These are phyloP conservation scores for Ceratocystiopsis minuta DNA, from an alignment of 2,329 filamentous ascomycete genomes.

Conservation along the genomic window DNA sequence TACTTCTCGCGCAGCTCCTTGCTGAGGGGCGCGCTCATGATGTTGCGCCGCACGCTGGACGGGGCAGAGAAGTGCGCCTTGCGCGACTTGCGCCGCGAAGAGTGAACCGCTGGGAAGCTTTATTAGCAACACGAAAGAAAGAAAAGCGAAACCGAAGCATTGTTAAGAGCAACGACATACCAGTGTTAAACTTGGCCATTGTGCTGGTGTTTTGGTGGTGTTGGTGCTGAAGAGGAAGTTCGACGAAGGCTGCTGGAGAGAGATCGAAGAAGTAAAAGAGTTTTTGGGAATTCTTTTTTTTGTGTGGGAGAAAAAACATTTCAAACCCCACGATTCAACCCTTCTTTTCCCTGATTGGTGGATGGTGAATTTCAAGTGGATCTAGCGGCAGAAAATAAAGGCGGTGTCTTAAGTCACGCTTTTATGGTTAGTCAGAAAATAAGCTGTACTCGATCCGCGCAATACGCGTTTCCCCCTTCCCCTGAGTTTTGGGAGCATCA, in stretches of 20 bases:
- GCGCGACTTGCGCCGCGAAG: conserved; percentile 95
- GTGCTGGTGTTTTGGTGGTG: conserved; percentile 4
- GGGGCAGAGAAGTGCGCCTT: conserved; percentile 96
- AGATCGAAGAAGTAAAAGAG: conserved; percentile 1
- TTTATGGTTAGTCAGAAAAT: too few species aligned
- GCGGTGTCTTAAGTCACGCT: neutral
- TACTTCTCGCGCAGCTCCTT: conserved; percentile 99
- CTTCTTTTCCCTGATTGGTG: conserved; percentile 1
- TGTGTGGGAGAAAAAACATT: conserved; percentile 1
- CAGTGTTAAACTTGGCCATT: conserved; percentile 9
- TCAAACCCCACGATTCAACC: conserved; percentile 2
- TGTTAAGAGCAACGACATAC: conserved; percentile 6
- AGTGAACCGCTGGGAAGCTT: conserved; percentile 38
- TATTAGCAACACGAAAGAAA: conserved; percentile 8
- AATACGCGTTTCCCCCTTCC: too few species aligned
- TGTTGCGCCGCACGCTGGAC: conserved; percentile 81
- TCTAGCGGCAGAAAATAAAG: conserved; percentile 2
- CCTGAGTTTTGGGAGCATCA: too few species aligned
- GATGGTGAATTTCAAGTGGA: neutral
- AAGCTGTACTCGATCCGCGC: too few species aligned
- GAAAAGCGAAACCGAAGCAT: neutral
- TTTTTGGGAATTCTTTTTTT: conserved; percentile 5
- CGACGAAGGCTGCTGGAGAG: neutral
- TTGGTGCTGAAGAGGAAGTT: conserved; percentile 1
- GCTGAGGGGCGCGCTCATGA: conserved; percentile 90